Base-by-base conservation (phyloP, 78 protist genomes). In the Dictyostelium brefeldianum region DNA sequence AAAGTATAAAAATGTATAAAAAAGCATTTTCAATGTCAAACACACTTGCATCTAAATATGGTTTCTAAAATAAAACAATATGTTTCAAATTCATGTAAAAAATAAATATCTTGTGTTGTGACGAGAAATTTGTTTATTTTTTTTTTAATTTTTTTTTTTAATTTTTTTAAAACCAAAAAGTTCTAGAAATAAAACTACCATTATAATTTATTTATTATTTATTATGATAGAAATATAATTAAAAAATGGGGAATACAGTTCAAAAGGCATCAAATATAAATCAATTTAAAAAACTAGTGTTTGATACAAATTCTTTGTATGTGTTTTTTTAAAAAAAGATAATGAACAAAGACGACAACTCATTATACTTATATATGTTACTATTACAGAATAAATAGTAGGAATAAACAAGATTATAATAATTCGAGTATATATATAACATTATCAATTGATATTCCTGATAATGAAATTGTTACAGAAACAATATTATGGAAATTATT, bases 401-500 rank as follows among this genome's bases (percentile, higher is more conserved):
- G 41, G 54, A 18, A 31, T 27, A 29, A 29, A 29, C 25, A 29
- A 29, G 50, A 15, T 10, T 6, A 15, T 29, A 18, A 53, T 17
- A 36, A 36, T 36, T 5, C 83, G 54, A 78, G 54, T 18, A 43
- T 78, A 43, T 22, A 53, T 6, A 43, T 53, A 27, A 54, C 31
- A 18, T 53, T 78, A 53, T 11, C 54, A 27, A 18, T 54, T 18
- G 54, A 53, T 25, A 17, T 29, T 27, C 83, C 83, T 3, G 69
- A 78, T 48, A 48, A 20, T 14, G 81, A 75, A 5, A 78, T 78
- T 6, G 15, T 78, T 8, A 78, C 54, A 50, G 83, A 78, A 7
- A 78, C 83, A 1, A n/a, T 75, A n/a, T 14, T 78, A 43, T 78
- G 83, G 83, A 78, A 78, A 54, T 53, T 78, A 31, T 41, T 78